Conservation (phyloP, 805 yeast species). For the Pichia scutulata region DNA sequence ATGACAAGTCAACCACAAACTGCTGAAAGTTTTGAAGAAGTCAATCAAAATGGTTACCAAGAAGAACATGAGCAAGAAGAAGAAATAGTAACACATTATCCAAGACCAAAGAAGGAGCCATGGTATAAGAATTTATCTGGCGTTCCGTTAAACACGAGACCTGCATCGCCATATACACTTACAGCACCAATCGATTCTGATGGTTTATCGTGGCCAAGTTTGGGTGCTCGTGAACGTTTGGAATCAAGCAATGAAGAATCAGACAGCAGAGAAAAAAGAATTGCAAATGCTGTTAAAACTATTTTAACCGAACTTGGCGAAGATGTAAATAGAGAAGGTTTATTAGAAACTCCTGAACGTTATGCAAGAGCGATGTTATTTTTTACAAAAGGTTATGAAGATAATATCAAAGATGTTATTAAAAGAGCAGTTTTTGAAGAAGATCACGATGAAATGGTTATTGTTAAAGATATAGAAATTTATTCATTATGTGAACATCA, state of each 20-base stretch:
- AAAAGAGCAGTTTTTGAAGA: conserved; percentile 96
- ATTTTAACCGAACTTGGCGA: conserved; percentile 85
- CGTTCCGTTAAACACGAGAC: conserved; percentile 66
- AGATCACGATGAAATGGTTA: conserved; percentile 98
- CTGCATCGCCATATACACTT: conserved; percentile 75
- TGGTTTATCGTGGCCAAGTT: conserved; percentile 90
- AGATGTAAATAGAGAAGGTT: conserved; percentile 81
- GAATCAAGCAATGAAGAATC: conserved; percentile 64
- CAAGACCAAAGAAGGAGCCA: conserved; percentile 29
- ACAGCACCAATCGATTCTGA: conserved; percentile 84
- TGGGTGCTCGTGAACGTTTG: conserved; percentile 73
- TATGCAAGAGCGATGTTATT: conserved; percentile 95
- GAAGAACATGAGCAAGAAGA: conserved; percentile 5
- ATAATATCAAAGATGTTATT: conserved; percentile 83
- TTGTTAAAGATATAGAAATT: conserved; percentile 89
- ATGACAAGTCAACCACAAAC: conserved; percentile 16
- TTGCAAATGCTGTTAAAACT: conserved; percentile 75
- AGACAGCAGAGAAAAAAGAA: conserved; percentile 58
- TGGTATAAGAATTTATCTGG: conserved; percentile 28
- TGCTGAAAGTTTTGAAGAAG: conserved; percentile 1
- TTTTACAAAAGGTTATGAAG: conserved; percentile 95
- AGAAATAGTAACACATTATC: conserved; percentile 15
- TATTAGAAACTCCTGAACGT: conserved; percentile 89
- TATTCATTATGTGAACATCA: conserved; percentile 96
- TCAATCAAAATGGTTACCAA: background rate